phyloP scores from a whole-genome alignment of 495 filamentous ascomycete species.

The Penicillium silybi region DNA sequence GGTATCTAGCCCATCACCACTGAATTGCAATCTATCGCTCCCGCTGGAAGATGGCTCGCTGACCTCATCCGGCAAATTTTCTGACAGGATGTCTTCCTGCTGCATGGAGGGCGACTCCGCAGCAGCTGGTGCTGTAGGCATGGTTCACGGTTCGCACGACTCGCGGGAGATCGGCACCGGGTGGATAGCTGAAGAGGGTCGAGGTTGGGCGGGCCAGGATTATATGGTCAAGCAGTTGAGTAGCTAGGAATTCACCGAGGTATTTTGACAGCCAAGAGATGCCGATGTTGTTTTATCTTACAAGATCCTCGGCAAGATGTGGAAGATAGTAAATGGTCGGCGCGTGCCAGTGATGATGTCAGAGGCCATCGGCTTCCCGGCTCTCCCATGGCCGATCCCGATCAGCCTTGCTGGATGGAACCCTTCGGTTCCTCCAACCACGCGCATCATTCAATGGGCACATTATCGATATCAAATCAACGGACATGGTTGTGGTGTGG shows the following conservation, averaged over 20 bases:
- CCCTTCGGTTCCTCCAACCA: neutral
- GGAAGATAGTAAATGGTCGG: neutral
- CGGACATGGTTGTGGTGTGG: neutral
- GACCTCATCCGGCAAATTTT: conserved; percentile 15
- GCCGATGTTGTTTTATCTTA: neutral
- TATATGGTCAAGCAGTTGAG: neutral
- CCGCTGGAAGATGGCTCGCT: neutral
- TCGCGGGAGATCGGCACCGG: conserved; percentile 15
- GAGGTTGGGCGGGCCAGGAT: neutral
- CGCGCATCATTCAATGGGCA: too few species aligned
- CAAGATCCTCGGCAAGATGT: neutral
- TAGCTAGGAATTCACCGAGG: neutral
- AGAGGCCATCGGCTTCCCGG: conserved; percentile 7
- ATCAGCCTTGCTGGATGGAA: neutral
- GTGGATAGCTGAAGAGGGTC: neutral
- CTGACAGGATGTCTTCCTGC: conserved; percentile 4
- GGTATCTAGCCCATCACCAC: conserved; percentile 20
- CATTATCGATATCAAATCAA: neutral
- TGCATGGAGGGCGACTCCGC: neutral
- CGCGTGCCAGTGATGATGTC: conserved; percentile 12
- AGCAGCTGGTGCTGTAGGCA: conserved; percentile 8
- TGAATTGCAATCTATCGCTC: conserved; percentile 7
- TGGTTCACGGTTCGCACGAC: conserved; percentile 11
- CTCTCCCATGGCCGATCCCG: neutral
- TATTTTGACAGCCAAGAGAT: neutral